Conservation (phyloP, 495 filamentous ascomycete species). For the Aspergillus affinis region DNA sequence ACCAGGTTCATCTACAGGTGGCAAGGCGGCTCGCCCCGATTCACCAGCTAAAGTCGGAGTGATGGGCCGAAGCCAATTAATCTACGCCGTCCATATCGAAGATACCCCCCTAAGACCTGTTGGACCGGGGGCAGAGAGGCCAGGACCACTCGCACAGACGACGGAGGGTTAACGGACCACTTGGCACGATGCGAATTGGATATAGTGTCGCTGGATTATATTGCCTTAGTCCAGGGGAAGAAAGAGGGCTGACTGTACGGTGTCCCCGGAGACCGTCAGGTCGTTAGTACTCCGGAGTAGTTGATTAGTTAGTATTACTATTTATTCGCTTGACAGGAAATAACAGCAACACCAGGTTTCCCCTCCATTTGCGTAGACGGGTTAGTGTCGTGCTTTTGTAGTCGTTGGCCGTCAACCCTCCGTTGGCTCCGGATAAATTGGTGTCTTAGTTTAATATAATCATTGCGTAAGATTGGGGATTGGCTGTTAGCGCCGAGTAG, state of each 20-base stretch:
- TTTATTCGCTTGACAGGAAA: no score
- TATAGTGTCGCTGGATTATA: neutral
- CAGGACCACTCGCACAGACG: neutral
- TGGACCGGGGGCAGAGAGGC: neutral
- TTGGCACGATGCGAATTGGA: neutral
- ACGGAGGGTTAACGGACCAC: neutral
- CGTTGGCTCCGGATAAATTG: constrained; percentile 12
- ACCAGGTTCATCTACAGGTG: neutral
- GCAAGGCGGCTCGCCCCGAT: neutral
- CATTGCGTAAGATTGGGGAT: constrained; percentile 10
- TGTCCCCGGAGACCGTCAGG: no score
- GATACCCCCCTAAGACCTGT: neutral
- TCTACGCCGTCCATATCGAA: neutral
- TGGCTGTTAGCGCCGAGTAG: neutral
- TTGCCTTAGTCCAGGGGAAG: neutral
- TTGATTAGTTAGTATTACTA: no score
- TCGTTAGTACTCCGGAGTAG: no score
- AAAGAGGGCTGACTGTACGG: neutral
- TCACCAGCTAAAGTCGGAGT: neutral
- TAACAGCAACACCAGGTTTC: no score
- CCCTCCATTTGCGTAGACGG: constrained; percentile 5
- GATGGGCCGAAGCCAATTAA: neutral
- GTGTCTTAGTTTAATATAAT: constrained; percentile 14
- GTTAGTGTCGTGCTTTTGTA: constrained; percentile 13
- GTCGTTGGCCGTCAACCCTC: neutral